phyloP scores from a whole-genome alignment of 176 grass and related monocot species.

The Rhipidocladum racemiflorum region DNA sequence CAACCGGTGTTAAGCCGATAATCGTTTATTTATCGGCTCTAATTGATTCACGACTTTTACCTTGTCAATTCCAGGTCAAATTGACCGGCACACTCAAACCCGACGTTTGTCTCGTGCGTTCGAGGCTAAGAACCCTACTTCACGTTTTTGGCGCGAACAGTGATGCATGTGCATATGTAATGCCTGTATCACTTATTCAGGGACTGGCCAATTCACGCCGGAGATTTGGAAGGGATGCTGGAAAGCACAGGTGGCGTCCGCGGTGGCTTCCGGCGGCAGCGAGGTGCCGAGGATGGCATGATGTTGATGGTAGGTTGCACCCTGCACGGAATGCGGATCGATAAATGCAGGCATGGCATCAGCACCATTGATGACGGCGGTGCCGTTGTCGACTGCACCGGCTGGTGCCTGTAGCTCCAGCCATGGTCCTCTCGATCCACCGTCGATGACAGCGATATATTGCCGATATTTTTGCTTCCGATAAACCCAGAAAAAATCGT shows the following conservation, averaged over 20 bases:
- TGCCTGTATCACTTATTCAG: conserved; percentile 35
- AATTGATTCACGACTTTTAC: too few species aligned
- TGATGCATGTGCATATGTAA: too few species aligned
- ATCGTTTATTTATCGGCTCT: too few species aligned
- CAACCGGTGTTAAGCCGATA: too few species aligned
- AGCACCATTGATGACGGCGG: conserved; percentile 10
- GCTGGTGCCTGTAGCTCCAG: neutral
- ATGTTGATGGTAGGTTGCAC: conserved; percentile 29
- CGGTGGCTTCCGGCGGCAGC: conserved; percentile 35
- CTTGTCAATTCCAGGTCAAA: too few species aligned
- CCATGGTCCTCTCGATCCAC: neutral
- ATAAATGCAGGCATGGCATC: conserved; percentile 39
- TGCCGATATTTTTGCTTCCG: conserved; percentile 6
- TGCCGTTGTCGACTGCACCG: conserved; percentile 25
- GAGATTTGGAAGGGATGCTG: conserved; percentile 66
- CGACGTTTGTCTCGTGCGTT: too few species aligned
- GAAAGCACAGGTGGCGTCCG: conserved; percentile 34
- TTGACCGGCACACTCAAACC: too few species aligned
- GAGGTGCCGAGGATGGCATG: conserved; percentile 30
- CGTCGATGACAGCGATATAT: conserved; percentile 22
- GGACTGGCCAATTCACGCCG: conserved; percentile 66
- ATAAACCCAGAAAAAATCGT: conserved; percentile 34
- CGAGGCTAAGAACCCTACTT: too few species aligned
- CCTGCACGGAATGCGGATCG: conserved; percentile 28
- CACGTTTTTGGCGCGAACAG: too few species aligned